Percentiles rank a stretch among this genome's conserved stretches.
These are phyloP conservation scores for Petunia secreta DNA, from an alignment of 257 asterid species.

Conservation along the genomic window DNA sequence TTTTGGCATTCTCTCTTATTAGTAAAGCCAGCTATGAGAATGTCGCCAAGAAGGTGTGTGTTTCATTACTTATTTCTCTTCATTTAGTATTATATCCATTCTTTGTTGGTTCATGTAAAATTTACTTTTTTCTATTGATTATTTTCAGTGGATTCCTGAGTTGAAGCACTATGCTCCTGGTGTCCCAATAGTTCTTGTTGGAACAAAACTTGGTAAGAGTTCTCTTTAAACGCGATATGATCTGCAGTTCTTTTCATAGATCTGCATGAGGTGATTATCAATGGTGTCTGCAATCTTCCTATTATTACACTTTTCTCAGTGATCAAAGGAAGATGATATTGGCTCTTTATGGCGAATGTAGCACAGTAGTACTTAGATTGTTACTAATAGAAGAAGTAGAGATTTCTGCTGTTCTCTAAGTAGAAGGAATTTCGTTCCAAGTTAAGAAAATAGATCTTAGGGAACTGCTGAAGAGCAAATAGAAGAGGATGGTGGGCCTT, in stretches of 20 bases:
- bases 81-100: not conserved
- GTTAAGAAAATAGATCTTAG: not conserved
- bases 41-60: conserved; percentile 38
- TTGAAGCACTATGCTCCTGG: conserved; percentile 49
- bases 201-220: conserved; percentile 44
- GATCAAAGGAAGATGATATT: conserved; percentile 9
- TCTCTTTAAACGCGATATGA: not conserved
- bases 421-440: not conserved
- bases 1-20: conserved; percentile 47
- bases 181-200: conserved; percentile 45
- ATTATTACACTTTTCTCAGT: not conserved
- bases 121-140: conserved; percentile 17
- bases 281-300: not conserved
- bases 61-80: not conserved
- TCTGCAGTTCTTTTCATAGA: conserved; percentile 3
- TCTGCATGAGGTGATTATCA: not conserved
- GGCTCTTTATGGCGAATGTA: not conserved
- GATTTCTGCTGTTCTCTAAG: not conserved
- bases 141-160: conserved; percentile 45
- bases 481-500: not conserved
- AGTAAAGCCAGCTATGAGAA: conserved; percentile 45
- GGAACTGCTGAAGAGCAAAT: conserved; percentile 10
- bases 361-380: not conserved
- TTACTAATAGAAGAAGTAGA: not conserved
- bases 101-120: not conserved